Evolutionary conservation across 345 rosid species (phyloP).

Genomic region (Salix viminalis): DNA sequence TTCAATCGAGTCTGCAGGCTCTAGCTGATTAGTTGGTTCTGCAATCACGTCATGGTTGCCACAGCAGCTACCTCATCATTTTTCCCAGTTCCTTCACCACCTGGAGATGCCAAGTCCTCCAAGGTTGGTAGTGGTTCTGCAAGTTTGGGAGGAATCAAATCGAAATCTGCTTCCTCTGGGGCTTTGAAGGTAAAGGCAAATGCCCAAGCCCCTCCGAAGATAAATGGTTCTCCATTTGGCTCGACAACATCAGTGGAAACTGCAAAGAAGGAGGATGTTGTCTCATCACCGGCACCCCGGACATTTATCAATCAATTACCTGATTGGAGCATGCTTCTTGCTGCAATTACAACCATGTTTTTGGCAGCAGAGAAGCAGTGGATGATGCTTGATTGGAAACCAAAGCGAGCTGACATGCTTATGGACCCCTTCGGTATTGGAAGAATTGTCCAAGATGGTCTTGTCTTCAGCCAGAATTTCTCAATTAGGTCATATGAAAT

Average conservation of each 20-base stretch:
- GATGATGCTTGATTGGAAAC: slow-evolving; percentile 99
- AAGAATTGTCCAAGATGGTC: slow-evolving; percentile 84
- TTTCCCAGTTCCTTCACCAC: slow-evolving; percentile 51
- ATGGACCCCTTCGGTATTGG: slow-evolving; percentile 83
- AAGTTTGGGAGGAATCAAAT: slow-evolving; percentile 43
- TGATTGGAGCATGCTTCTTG: slow-evolving; percentile 99
- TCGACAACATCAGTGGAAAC: slow-evolving; percentile 41
- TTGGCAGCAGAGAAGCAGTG: slow-evolving; percentile 99
- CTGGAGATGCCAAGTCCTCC: slow-evolving; percentile 48
- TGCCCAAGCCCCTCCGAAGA: slow-evolving; percentile 86
- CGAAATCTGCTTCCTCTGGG: slow-evolving; percentile 41
- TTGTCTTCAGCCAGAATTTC: slow-evolving; percentile 78
- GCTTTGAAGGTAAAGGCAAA: slow-evolving; percentile 76
- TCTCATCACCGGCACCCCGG: slow-evolving; percentile 62
- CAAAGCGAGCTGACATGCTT: slow-evolving; percentile 76
- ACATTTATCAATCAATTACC: slow-evolving; percentile 93
- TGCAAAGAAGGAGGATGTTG: slow-evolving; percentile 45
- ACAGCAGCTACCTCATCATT: slow-evolving; percentile 68
- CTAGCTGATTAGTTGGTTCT: background rate
- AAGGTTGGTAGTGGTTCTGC: slow-evolving; percentile 43
- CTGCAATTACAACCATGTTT: slow-evolving; percentile 93
- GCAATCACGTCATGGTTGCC: slow-evolving; percentile 57
- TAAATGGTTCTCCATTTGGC: slow-evolving; percentile 63
- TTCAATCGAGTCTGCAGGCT: background rate
- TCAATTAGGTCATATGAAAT: slow-evolving; percentile 95